Base-by-base conservation (phyloP, 257 asterid species). In the Cordia subcordata region DNA sequence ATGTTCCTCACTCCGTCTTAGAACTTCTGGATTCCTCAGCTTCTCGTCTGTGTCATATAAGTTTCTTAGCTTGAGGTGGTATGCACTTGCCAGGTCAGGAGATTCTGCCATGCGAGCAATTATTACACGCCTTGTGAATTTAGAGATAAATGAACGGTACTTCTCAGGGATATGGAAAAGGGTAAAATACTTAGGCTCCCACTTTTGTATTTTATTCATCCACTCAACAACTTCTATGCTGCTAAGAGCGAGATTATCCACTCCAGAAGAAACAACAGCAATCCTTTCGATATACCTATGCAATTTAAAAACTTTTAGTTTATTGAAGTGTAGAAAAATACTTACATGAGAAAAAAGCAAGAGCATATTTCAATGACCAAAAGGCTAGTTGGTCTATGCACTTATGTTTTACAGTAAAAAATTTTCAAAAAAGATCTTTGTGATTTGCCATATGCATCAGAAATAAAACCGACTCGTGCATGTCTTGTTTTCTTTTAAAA, bases 51-150 rank as follows among this genome's bases (percentile, higher is more conserved):
- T 89, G 27, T 75, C 85, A 27, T 93, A 86, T 5, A 87, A 97
- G 38, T 93, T 89, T 68, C 92, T 85, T 14, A 93, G 91, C 78
- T 86, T 86, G 23, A 62, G 66, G 52, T 93, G 99, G 69, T 93
- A 93, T 1, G 79, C 66, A 52, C 91, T 79, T 18, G 99, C 99
- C 39, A 86, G 74, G 44, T 89, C 85, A 0, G 97, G 99, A 40
- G 83, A 82, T 19, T 89, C 97, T 1, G 96, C 89, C 99, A 93
- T 93, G 37, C 99, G 69, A 16, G 99, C 94, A 23, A 93, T 93
- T 68, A 89, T 79, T 9, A 93, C 81, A 1, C 84, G 88, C 62
- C 99, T 81, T 22, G 82, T 46, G 80, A 93, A 93, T 58, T 79
- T 86, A 20, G 91, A 80, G 13, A 83, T 86, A 4, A 65, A 53